A percentile compares a stretch with the other conserved stretches of the same genome.
Conservation (phyloP, 176 grass and related monocot species). For the Eragrostis curvula region DNA sequence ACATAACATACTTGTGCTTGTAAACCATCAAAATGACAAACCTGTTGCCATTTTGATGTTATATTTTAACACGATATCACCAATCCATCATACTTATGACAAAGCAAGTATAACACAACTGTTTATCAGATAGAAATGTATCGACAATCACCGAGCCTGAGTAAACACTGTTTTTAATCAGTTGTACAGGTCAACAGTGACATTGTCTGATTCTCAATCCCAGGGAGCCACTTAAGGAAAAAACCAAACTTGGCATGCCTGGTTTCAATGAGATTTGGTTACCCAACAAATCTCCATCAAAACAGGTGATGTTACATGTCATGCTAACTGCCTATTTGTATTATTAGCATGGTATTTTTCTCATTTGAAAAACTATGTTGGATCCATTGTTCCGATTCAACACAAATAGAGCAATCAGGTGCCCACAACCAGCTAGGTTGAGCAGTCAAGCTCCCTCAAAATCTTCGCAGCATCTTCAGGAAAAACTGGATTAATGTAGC, state of each 20-base stretch:
- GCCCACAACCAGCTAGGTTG: conserved; percentile 26
- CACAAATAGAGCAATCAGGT: background rate
- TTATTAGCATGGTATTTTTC: conserved; percentile 29
- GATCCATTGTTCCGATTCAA: background rate
- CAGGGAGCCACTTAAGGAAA: background rate
- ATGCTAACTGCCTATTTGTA: background rate
- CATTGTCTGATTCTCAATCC: background rate
- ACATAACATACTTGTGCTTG: conserved; percentile 13
- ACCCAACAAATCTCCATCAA: background rate
- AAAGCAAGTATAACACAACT: conserved; percentile 4
- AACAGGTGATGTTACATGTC: background rate
- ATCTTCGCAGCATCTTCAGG: conserved; percentile 93
- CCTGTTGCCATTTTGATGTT: background rate
- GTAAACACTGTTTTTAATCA: conserved; percentile 3
- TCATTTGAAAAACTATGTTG: background rate
- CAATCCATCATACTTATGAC: background rate
- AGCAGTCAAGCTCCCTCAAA: conserved; percentile 72
- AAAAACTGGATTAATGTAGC: conserved; percentile 95
- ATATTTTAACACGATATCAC: background rate
- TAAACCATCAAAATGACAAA: conserved; percentile 2
- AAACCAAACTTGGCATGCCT: background rate
- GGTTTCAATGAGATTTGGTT: background rate
- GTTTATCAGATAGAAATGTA: too few relatives aligned
- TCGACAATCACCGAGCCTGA: too few relatives aligned
- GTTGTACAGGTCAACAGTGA: background rate